These are phyloP conservation scores for Eucommia ulmoides DNA, from an alignment of 257 asterid species.

Conservation along the genomic window DNA sequence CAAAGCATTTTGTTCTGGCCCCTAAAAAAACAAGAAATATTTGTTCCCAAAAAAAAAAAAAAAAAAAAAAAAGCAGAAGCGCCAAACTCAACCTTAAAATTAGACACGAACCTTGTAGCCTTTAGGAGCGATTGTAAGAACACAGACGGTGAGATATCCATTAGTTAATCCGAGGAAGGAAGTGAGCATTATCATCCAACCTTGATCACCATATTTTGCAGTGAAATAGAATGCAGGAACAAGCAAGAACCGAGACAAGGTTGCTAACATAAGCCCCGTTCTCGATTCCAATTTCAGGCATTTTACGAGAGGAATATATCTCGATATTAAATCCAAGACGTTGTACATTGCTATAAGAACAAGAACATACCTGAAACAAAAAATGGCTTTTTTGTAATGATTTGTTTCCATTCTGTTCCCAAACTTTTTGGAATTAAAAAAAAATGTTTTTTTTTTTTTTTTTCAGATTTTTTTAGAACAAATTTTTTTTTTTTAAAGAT, in stretches of 20 bases:
- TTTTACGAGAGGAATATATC: slow-evolving; percentile 54
- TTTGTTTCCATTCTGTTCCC: not conserved
- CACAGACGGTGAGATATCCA: slow-evolving; percentile 75
- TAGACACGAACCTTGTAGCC: slow-evolving; percentile 55
- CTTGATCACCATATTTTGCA: slow-evolving; percentile 73
- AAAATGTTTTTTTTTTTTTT: too few relatives aligned
- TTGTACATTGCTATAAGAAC: slow-evolving; percentile 77
- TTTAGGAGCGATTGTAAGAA: slow-evolving; percentile 57
- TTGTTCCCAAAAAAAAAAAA: not conserved
- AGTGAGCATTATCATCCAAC: slow-evolving; percentile 63
- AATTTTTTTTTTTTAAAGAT: too few relatives aligned
- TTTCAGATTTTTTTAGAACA: too few relatives aligned
- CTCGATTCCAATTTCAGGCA: slow-evolving; percentile 38
- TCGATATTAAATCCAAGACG: slow-evolving; percentile 42
- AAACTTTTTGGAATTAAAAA: not conserved
- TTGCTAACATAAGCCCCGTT: slow-evolving; percentile 43
- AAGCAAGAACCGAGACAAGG: slow-evolving; percentile 42
- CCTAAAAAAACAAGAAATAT: slow-evolving; percentile 24
- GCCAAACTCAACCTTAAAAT: too few relatives aligned
- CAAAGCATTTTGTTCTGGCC: slow-evolving; percentile 93
- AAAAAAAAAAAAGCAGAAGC: too few relatives aligned
- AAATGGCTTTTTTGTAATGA: not conserved
- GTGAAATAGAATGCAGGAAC: slow-evolving; percentile 78
- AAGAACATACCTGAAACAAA: slow-evolving; percentile 40
- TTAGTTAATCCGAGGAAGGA: slow-evolving; percentile 70